Evolutionary conservation across 192 early-diverging fungal species (phyloP), one percentile per base, ranked within the genome.

Genomic region (Entomortierella lignicola): DNA sequence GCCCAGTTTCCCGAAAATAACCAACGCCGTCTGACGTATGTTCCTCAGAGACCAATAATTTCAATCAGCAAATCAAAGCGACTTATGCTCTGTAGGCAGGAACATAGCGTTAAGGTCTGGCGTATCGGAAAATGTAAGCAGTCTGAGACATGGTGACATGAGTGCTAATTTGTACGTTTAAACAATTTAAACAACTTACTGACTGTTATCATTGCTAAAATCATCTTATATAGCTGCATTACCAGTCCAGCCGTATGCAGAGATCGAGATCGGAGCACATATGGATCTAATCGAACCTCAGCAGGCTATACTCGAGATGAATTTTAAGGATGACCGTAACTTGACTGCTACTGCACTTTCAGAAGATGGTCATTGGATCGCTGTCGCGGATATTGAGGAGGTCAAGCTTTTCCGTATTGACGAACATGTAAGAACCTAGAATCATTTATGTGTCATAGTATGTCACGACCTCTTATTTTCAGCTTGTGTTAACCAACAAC

Each of bases 291-390:
- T 86, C 8, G 77, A 92, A 72, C 86, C 86, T 57, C 93, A 93
- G 57, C 84, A 88, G 66, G 86, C 91, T 10, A 66, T 95, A 53
- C 69, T 95, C 55, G 90, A 91, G 50, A 86, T 99, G 82, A 91
- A 93, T 64, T 84, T 96, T 18, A 93, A 91, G 69, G 85, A 83
- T 21, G 85, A 85, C 26, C 88, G 88, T 25, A 91, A 93, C 66
- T 81, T 97, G 39, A 86, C 89, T 4, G 82, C 91, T 34, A 85
- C 89, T 66, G 87, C 91, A 3, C 86, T 99, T 10, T 97, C 96
- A 25, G 83, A 91, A 55, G 88, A 95, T 74, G 95, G 95, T 18
- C 59, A 82, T 13, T 93, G 94, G 91, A 88, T 99, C 57, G 94
- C 93, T 2, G 91, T 92, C 8, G 89, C 95, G 21, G 92, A 96